Evolutionary conservation across 441 rosid species (phyloP), one percentile per base, ranked within the genome.

Genomic region (Euphorbia celastroides): DNA sequence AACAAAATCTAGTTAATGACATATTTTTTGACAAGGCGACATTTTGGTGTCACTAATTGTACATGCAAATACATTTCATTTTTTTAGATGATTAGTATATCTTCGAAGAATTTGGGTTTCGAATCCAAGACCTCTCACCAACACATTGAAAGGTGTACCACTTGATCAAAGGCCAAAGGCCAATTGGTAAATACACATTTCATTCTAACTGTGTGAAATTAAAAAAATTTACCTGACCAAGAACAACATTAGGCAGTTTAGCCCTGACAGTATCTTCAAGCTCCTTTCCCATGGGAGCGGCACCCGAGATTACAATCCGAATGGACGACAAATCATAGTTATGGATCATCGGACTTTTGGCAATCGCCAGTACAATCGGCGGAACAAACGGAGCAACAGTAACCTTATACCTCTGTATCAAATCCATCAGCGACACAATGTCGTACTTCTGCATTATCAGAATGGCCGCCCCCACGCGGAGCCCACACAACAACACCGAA

Each of bases 231-330:
- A 83, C 92, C 89, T 87, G 92, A 36, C 92, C 92, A 34, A 87
- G 83, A 61, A 62, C 79, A 41, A 88, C 89, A 12, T 80, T 70
- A 2, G 88, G 86, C 17, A 87, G 79, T 74, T 77, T 87, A 57
- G 81, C 79, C 30, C 86, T 70, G 3, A 83, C 75, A 1, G 74
- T 36, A 67, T 85, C 88, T 74, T 87, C 92, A 17, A 87, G 86
- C 70, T 83, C 86, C 79, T 83, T 83, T 25, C 92, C 85, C 86
- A 87, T 75, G 0, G 92, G 88, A 8, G 89, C 89, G 8, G 83
- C 92, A 1, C 89, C 89, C 12, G 86, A 87, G 71, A 81, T 65
- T 25, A 85, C 76, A 19, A 42, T 83, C 76, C 88, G 67, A 3
- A 87, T 70, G 0, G 89, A 85, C 2, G 88, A 83, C 11, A 85